phyloP scores from a whole-genome alignment of 116 monocot species.

The Cymodocea nodosa region DNA sequence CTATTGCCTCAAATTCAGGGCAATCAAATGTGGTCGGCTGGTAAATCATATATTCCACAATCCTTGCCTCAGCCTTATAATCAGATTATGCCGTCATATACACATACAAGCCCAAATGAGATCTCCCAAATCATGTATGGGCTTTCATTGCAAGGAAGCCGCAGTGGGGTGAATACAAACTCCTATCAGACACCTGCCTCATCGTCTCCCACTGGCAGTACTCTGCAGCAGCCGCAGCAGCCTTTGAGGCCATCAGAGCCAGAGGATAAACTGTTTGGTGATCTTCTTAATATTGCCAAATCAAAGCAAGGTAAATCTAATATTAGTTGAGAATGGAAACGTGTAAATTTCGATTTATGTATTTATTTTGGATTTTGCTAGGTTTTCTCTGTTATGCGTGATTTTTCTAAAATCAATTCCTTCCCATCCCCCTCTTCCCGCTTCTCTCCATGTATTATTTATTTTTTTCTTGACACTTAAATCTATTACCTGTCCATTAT shows the following conservation, averaged over 20 bases:
- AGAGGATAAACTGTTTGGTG: constrained; percentile 90
- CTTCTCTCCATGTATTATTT: neutral
- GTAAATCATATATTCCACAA: constrained; percentile 37
- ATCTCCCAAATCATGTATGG: constrained; percentile 68
- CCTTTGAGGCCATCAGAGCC: constrained; percentile 43
- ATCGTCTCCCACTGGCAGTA: constrained; percentile 12
- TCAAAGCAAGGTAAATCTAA: constrained; percentile 50
- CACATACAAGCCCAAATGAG: constrained; percentile 32
- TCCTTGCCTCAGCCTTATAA: constrained; percentile 37
- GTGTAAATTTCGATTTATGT: constrained; percentile 10
- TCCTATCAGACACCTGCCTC: constrained; percentile 27
- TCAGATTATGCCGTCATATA: constrained; percentile 25
- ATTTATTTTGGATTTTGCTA: neutral
- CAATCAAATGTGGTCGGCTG: constrained; percentile 8
- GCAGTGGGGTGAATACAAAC: constrained; percentile 6
- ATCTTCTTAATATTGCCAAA: constrained; percentile 83
- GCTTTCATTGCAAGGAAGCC: constrained; percentile 31
- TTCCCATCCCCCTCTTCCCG: neutral
- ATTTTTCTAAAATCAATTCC: neutral
- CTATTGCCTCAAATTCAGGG: constrained; percentile 27
- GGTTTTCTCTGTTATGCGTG: neutral
- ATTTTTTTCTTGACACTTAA: neutral
- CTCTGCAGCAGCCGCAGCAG: constrained; percentile 12
- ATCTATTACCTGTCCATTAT: neutral
- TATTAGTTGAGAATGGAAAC: constrained; percentile 25